Conservation (phyloP, 768 basidiomycete genomes). For the Boletus vinaceobasis region DNA sequence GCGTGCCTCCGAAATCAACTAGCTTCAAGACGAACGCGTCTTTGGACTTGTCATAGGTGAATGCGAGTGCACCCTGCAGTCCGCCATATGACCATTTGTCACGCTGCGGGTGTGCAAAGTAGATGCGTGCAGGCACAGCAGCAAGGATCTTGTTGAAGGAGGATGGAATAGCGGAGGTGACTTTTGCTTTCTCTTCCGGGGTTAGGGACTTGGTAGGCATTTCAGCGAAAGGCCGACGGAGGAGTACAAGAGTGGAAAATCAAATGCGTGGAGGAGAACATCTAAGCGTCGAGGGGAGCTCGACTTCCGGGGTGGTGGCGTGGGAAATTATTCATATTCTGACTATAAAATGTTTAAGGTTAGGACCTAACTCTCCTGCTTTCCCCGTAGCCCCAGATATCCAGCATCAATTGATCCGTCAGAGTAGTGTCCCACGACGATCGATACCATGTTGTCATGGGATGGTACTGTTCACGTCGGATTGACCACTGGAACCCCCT, state of each 20-base stretch:
- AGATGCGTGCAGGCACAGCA: constrained; percentile 84
- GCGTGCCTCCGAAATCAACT: constrained; percentile 79
- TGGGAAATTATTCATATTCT: background rate
- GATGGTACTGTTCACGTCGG: too few relatives aligned
- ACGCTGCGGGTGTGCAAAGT: constrained; percentile 81
- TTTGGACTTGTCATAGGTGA: constrained; percentile 58
- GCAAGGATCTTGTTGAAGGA: constrained; percentile 69
- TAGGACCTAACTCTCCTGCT: too few relatives aligned
- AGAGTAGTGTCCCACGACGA: too few relatives aligned
- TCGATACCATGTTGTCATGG: too few relatives aligned
- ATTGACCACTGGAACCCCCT: too few relatives aligned
- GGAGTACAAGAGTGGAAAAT: background rate
- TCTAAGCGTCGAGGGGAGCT: constrained; percentile 1
- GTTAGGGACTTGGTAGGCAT: constrained; percentile 78
- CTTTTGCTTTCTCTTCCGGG: constrained; percentile 70
- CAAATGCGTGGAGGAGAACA: background rate
- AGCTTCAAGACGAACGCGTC: constrained; percentile 66
- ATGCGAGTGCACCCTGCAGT: constrained; percentile 78
- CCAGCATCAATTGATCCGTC: too few relatives aligned
- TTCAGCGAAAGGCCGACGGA: constrained; percentile 2
- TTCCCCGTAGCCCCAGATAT: too few relatives aligned
- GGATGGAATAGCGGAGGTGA: constrained; percentile 59
- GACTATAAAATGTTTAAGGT: too few relatives aligned
- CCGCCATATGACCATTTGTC: constrained; percentile 84
- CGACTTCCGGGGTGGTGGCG: constrained; percentile 7